Evolutionary conservation across 176 grass and related monocot genomes (phyloP), one percentile per base, ranked within the genome.

Genomic region (Alloteropsis semialata): DNA sequence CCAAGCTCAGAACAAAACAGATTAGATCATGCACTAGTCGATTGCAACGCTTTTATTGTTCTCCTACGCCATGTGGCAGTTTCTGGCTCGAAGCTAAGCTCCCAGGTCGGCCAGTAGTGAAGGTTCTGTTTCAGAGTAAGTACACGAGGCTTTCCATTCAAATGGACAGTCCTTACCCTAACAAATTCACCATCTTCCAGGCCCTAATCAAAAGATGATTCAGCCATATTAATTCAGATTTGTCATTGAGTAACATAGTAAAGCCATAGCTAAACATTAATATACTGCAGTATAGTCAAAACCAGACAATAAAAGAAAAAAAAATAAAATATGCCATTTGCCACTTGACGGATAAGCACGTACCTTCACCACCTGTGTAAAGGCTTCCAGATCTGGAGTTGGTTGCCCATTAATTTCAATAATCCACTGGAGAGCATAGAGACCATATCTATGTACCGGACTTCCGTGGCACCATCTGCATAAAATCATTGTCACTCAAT

Each of bases 381-480:
- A 99, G 30, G 93, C 90, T 85, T 94, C 93, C 14, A 99, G 67
- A 84, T 99, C 89, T 65, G 93, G 89, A 67, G 97, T 99, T 74
- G 63, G 76, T 79, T 90, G 81, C 41, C 97, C 97, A 65, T 99
- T 99, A 66, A 99, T 69, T 91, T 99, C 93, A 66, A 99, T 82
- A 80, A 99, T 99, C 97, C 97, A 99, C 75, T 99, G 97, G 19
- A 99, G 91, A 77, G 97, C 97, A 85, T 99, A 96, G 18, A 99
- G 93, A 46, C 93, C 93, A 83, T 99, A 99, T 84, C 97, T 92
- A 87, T 96, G 93, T 59, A 93, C 97, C 3, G 97, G 97, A 77
- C 97, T 99, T 63, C 93, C 97, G 85, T 99, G 97, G 69, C 97
- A 99, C 97, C 97, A 96, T 92, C 97, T 99, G 90, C 59, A 87